phyloP scores from a whole-genome alignment of 257 asterid species.

The Mitragyna speciosa region DNA sequence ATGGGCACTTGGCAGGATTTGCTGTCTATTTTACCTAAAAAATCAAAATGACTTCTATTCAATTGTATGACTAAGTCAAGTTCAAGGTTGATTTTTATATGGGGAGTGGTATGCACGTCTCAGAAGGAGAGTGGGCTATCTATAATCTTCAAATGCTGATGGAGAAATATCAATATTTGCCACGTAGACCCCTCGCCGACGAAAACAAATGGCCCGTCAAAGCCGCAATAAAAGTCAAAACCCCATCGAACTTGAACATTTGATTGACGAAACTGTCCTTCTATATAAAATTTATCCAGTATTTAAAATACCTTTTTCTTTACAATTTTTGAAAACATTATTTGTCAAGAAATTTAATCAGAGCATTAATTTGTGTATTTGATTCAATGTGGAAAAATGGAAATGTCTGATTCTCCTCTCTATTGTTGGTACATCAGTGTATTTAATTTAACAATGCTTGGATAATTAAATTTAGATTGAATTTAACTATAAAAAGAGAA shows the following conservation, averaged over 20 bases:
- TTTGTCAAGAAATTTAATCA: too few relatives aligned
- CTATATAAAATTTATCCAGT: not conserved
- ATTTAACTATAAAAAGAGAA: too few relatives aligned
- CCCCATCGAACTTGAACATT: too few relatives aligned
- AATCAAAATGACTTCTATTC: too few relatives aligned
- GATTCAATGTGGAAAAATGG: too few relatives aligned
- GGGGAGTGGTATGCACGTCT: not conserved
- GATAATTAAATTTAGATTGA: too few relatives aligned
- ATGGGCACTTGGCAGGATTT: too few relatives aligned
- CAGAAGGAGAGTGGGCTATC: not conserved
- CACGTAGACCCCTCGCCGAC: constrained; percentile 14
- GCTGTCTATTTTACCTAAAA: too few relatives aligned
- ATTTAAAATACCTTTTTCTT: not conserved
- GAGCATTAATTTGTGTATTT: not conserved
- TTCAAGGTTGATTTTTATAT: not conserved
- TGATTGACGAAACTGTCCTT: constrained; percentile 2
- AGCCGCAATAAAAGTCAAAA: not conserved
- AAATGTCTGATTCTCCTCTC: not conserved
- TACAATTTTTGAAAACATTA: too few relatives aligned
- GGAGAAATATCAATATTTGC: not conserved
- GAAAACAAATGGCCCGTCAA: not conserved
- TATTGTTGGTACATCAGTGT: too few relatives aligned
- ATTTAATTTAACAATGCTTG: too few relatives aligned
- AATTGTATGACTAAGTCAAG: too few relatives aligned
- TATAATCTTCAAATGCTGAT: not conserved